Conservation (phyloP, 257 asterid species). For the Solanum gandarillasii region DNA sequence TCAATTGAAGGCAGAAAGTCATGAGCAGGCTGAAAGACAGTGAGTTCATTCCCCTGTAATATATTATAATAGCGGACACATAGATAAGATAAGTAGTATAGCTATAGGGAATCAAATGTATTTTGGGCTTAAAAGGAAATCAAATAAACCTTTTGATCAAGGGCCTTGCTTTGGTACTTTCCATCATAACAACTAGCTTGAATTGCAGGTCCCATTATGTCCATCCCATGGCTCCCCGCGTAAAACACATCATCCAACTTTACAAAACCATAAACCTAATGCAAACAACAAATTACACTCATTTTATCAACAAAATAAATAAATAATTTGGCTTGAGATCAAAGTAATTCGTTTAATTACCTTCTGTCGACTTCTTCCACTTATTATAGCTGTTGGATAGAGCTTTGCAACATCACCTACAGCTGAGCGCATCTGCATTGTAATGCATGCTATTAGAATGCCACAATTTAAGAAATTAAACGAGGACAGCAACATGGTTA, state of each 20-base stretch:
- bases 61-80: background rate
- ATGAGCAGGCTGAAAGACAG: constrained; percentile 79
- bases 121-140: background rate
- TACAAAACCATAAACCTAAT: constrained; percentile 68
- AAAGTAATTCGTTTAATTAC: constrained; percentile 11
- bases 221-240: constrained; percentile 99
- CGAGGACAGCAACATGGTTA: background rate
- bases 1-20: constrained; percentile 53
- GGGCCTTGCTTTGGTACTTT: constrained; percentile 34
- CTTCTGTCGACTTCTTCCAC: constrained; percentile 80
- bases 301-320: background rate
- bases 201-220: constrained; percentile 63
- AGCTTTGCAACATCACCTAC: constrained; percentile 49
- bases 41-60: constrained; percentile 46
- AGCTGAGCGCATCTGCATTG: constrained; percentile 65
- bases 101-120: background rate
- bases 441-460: background rate
- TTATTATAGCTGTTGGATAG: constrained; percentile 76
- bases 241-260: constrained; percentile 66
- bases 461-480: background rate
- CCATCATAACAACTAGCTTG: constrained; percentile 28
- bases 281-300: background rate
- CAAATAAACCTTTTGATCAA: constrained; percentile 23
- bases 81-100: background rate
- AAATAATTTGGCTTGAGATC: background rate